phyloP scores from a whole-genome alignment of 192 early-diverging fungal species.

The Linnemannia hyalina region DNA sequence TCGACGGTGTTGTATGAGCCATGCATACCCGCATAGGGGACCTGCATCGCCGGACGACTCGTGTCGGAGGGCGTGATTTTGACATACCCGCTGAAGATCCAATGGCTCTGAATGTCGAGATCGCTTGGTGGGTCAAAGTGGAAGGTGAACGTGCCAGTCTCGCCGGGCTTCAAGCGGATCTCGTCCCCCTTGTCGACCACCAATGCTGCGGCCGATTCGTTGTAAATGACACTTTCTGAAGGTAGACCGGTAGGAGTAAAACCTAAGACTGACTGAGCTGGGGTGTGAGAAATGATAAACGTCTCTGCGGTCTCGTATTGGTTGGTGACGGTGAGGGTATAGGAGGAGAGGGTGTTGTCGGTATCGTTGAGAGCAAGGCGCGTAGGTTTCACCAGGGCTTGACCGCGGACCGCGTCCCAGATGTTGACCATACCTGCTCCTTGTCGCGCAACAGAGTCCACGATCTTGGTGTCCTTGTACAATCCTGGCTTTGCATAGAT shows the following conservation, averaged over 20 bases:
- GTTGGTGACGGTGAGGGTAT: slow-evolving; percentile 59
- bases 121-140: slow-evolving; percentile 53
- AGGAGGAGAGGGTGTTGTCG: slow-evolving; percentile 39
- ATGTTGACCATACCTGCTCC: slow-evolving; percentile 83
- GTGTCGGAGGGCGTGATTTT: slow-evolving; percentile 16
- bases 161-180: slow-evolving; percentile 38
- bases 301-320: slow-evolving; percentile 26
- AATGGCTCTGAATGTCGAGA: slow-evolving; percentile 28
- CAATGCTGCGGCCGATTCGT: slow-evolving; percentile 36
- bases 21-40: slow-evolving; percentile 55
- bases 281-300: slow-evolving; percentile 52
- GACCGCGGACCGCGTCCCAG: slow-evolving; percentile 67
- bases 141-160: slow-evolving; percentile 38
- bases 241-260: slow-evolving; percentile 31
- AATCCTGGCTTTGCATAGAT: slow-evolving; percentile 29
- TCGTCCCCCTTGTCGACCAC: slow-evolving; percentile 10
- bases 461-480: slow-evolving; percentile 4
- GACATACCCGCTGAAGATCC: slow-evolving; percentile 36
- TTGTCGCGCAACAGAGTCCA: slow-evolving; percentile 65
- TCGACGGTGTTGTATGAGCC: slow-evolving; percentile 43
- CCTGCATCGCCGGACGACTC: slow-evolving; percentile 17
- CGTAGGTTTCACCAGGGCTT: slow-evolving; percentile 64
- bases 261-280: slow-evolving; percentile 58
- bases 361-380: slow-evolving; percentile 70
- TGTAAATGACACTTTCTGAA: slow-evolving; percentile 19